These are phyloP conservation scores for Cryptococcus jaspeensis DNA, from an alignment of 1,284 basidiomycete species.

Conservation along the genomic window DNA sequence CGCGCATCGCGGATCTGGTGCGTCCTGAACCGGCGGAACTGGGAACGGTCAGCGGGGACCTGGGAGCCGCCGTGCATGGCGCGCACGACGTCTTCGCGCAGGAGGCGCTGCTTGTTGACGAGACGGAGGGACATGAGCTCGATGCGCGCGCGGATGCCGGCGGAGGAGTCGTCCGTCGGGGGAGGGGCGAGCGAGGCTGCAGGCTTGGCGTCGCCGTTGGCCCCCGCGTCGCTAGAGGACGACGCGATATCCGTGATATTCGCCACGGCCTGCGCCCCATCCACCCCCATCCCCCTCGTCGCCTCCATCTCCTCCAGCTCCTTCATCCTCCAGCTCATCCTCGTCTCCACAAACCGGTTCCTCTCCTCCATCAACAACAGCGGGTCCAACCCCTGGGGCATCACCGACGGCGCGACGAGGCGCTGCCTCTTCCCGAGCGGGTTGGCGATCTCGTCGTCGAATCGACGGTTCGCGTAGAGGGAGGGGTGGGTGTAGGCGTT, in stretches of 20 bases:
- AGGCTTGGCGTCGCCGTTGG: neutral
- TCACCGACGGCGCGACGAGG: constrained; percentile 80
- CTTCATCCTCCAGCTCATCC: constrained; percentile 82
- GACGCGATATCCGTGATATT: constrained; percentile 55
- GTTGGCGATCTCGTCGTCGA: constrained; percentile 51
- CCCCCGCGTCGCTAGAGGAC: constrained; percentile 54
- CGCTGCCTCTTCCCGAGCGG: constrained; percentile 59
- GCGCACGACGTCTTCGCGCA: constrained; percentile 83
- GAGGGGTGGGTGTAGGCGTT: constrained; percentile 90
- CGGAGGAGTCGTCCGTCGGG: constrained; percentile 10
- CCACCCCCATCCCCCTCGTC: constrained; percentile 72
- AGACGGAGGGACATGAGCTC: constrained; percentile 92
- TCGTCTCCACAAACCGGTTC: constrained; percentile 84
- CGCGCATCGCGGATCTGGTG: constrained; percentile 87
- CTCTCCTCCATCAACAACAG: constrained; percentile 87
- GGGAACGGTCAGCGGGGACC: constrained; percentile 83
- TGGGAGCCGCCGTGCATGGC: constrained; percentile 87
- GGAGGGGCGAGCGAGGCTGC: constrained; percentile 7
- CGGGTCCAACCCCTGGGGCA: constrained; percentile 91
- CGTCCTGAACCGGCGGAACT: constrained; percentile 86
- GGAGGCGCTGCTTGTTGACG: constrained; percentile 81
- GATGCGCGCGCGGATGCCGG: constrained; percentile 74
- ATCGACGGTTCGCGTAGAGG: constrained; percentile 63
- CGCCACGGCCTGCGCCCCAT: constrained; percentile 58
- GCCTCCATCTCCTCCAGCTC: constrained; percentile 84